Percentiles rank a stretch among this genome's conserved stretches.
Evolutionary conservation across 192 early-diverging fungal genomes (phyloP).

Genomic region (Paraglomus brasilianum): DNA sequence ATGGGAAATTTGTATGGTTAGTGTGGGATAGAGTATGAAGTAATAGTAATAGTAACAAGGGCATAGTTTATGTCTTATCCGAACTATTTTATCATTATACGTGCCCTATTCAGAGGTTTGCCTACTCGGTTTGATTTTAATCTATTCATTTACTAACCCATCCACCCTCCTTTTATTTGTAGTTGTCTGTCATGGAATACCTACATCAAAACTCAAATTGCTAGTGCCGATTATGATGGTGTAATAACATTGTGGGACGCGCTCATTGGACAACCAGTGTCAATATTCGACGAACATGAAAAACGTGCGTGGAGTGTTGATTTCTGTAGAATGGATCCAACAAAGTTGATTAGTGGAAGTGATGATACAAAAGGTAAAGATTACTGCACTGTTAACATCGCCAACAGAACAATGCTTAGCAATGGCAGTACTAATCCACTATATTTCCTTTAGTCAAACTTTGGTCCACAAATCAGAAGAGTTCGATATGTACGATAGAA

Average conservation of each 20-base stretch:
- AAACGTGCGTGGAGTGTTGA: constrained; percentile 93
- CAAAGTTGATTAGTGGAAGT: constrained; percentile 80
- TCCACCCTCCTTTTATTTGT: not conserved
- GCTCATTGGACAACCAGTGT: constrained; percentile 58
- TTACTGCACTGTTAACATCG: too few species aligned
- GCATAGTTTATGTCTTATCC: too few species aligned
- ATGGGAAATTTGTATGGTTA: too few species aligned
- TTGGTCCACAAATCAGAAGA: constrained; percentile 75
- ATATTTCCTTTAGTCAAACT: constrained; percentile 58
- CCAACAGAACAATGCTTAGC: too few species aligned
- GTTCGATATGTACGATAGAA: constrained; percentile 79
- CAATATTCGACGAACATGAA: constrained; percentile 85
- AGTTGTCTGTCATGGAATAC: constrained; percentile 92
- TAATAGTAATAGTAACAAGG: too few species aligned
- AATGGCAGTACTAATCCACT: too few species aligned
- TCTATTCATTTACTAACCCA: constrained; percentile 14
- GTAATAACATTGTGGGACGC: constrained; percentile 89
- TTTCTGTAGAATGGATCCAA: constrained; percentile 76
- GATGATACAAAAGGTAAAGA: constrained; percentile 87
- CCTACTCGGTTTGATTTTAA: too few species aligned
- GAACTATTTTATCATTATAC: too few species aligned
- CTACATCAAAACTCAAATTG: constrained; percentile 82
- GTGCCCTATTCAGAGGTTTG: too few species aligned
- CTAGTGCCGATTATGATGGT: constrained; percentile 91
- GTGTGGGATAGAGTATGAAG: too few species aligned